Percentiles rank a stretch among this genome's conserved stretches.
These are phyloP conservation scores for Backusella tuberculispora DNA, from an alignment of 192 early-diverging fungal genomes.

Conservation along the genomic window DNA sequence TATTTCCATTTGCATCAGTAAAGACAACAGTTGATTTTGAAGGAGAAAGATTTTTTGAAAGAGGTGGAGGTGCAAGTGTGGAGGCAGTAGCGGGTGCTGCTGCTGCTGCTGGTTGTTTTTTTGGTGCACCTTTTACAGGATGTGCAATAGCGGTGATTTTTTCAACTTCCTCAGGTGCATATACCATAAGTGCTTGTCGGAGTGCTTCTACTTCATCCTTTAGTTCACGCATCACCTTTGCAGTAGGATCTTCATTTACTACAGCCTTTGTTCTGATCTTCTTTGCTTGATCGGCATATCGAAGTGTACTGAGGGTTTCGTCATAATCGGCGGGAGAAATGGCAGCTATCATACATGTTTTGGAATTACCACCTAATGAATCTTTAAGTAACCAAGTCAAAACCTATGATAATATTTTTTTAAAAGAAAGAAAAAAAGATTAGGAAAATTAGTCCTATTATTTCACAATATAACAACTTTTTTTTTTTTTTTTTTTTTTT, in stretches of 20 bases:
- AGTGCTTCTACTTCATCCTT: slow-evolving; percentile 78
- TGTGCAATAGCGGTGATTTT: slow-evolving; percentile 28
- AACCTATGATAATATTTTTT: slow-evolving; percentile 42
- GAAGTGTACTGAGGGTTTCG: slow-evolving; percentile 83
- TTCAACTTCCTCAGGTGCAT: slow-evolving; percentile 38
- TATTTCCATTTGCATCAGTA: slow-evolving; percentile 45
- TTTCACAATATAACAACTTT: too few relatives aligned
- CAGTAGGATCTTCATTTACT: slow-evolving; percentile 89
- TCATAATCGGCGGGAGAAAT: slow-evolving; percentile 77
- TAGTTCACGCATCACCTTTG: slow-evolving; percentile 78
- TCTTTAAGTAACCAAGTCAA: slow-evolving; percentile 87
- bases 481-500: slow-evolving; percentile 39
- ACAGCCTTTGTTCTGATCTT: slow-evolving; percentile 89
- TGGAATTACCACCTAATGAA: slow-evolving; percentile 83
- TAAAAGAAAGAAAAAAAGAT: too few relatives aligned
- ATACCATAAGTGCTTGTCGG: slow-evolving; percentile 55
- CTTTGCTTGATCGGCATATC: slow-evolving; percentile 92
- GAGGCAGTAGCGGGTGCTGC: not conserved
- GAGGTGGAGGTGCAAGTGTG: not conserved
- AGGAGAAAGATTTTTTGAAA: not conserved
- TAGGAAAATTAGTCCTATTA: too few relatives aligned
- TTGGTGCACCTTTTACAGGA: not conserved
- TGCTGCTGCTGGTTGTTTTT: not conserved
- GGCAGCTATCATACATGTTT: slow-evolving; percentile 81
- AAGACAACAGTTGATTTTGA: slow-evolving; percentile 41